These are phyloP conservation scores for Hyphopichia fennica DNA, from an alignment of 1,139 yeast species.

Conservation along the genomic window DNA sequence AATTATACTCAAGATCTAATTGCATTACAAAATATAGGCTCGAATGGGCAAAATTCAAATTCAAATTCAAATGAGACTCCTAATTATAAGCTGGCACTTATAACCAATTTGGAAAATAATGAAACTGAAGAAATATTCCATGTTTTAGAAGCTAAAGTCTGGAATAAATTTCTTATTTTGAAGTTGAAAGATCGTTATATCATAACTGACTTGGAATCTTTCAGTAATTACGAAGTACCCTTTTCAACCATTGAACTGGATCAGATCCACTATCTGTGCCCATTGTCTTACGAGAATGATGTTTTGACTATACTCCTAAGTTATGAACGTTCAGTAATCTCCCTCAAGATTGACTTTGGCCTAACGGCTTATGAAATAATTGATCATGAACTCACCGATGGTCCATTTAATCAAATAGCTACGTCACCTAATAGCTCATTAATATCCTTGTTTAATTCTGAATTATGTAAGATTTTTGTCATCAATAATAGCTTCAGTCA, in stretches of 20 bases:
- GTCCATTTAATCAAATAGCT: slow-evolving; percentile 55
- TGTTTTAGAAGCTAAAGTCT: slow-evolving; percentile 23
- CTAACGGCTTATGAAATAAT: slow-evolving; percentile 22
- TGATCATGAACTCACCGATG: slow-evolving; percentile 49
- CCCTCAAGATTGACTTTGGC: slow-evolving; percentile 25
- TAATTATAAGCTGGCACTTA: slow-evolving; percentile 9
- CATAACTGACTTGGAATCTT: slow-evolving; percentile 25
- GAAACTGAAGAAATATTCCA: slow-evolving; percentile 30
- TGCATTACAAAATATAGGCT: slow-evolving; percentile 32
- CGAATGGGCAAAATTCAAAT: slow-evolving; percentile 19
- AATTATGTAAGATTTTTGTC: slow-evolving; percentile 49
- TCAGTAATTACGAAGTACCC: slow-evolving; percentile 27
- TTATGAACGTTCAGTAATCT: slow-evolving; percentile 28
- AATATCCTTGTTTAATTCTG: slow-evolving; percentile 53
- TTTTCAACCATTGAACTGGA: slow-evolving; percentile 17
- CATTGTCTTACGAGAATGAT: slow-evolving; percentile 9
- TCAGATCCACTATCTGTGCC: slow-evolving; percentile 15
- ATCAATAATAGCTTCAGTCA: slow-evolving; percentile 52
- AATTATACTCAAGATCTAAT: slow-evolving; percentile 33
- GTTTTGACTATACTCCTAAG: slow-evolving; percentile 25
- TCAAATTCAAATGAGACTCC: slow-evolving; percentile 20
- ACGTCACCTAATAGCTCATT: slow-evolving; percentile 64
- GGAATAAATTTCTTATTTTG: slow-evolving; percentile 33
- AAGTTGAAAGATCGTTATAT: slow-evolving; percentile 27
- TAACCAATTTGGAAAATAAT: slow-evolving; percentile 36